These are phyloP conservation scores for Phytopythium cucurbitacearum DNA, from an alignment of 352 stramenopile genomes.

Conservation along the genomic window DNA sequence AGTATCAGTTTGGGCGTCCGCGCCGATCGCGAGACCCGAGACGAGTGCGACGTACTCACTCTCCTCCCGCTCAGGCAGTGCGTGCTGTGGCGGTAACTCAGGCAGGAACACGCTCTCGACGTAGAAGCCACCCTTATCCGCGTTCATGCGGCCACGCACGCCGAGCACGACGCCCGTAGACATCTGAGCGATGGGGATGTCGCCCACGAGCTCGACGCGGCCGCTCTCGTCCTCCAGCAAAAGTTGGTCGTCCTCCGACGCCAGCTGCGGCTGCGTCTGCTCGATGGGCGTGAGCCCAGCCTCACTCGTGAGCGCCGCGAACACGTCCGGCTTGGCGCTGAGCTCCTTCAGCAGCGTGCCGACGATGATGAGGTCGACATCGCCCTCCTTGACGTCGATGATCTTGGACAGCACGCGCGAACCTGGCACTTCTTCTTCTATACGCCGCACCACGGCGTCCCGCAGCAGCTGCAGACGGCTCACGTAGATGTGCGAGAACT, in stretches of 20 bases:
- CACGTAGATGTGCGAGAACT: slow-evolving; percentile 91
- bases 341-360: slow-evolving; percentile 85
- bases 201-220: slow-evolving; percentile 65
- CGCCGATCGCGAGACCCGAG: slow-evolving; percentile 44
- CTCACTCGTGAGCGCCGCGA: slow-evolving; percentile 71
- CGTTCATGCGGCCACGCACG: slow-evolving; percentile 55
- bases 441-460: slow-evolving; percentile 38
- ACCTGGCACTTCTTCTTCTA: slow-evolving; percentile 27
- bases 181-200: slow-evolving; percentile 41
- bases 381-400: slow-evolving; percentile 70
- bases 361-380: slow-evolving; percentile 64
- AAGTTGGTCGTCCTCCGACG: slow-evolving; percentile 68
- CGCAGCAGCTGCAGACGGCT: slow-evolving; percentile 73
- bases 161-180: slow-evolving; percentile 77
- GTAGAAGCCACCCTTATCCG: slow-evolving; percentile 35
- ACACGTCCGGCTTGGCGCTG: slow-evolving; percentile 69
- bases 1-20: slow-evolving; percentile 7
- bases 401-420: slow-evolving; percentile 60
- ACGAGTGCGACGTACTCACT: slow-evolving; percentile 68
- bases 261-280: slow-evolving; percentile 29
- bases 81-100: slow-evolving; percentile 36
- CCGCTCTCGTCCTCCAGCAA: slow-evolving; percentile 88
- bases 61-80: slow-evolving; percentile 39
- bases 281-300: slow-evolving; percentile 43
- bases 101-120: slow-evolving; percentile 63